A percentile compares a stretch with the other conserved stretches of the same genome.
Conservation (phyloP, 331 rosid genomes). For the Prunus yedoensis region DNA sequence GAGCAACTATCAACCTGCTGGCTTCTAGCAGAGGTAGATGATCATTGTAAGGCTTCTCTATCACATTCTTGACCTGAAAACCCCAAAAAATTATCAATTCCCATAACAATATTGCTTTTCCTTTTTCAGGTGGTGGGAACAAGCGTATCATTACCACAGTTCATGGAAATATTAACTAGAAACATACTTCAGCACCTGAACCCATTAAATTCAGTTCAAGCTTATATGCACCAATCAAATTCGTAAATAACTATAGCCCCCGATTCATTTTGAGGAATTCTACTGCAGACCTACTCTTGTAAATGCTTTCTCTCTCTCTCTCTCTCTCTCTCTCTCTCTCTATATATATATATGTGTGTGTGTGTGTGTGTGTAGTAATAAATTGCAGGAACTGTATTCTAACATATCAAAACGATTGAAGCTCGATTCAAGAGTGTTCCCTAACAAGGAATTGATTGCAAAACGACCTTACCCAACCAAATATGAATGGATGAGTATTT, state of each 20-base stretch:
- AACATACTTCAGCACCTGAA: background rate
- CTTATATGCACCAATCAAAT: background rate
- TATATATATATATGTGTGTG: too few relatives aligned
- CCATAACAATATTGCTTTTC: background rate
- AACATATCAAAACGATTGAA: background rate
- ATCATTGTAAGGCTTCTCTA: conserved; percentile 94
- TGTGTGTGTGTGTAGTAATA: background rate
- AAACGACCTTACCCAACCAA: background rate
- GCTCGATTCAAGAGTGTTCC: background rate
- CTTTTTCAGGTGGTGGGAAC: background rate
- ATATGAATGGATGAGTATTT: background rate
- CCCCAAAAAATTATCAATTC: conserved; percentile 30
- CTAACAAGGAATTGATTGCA: background rate
- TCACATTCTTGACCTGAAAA: conserved; percentile 92
- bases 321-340: too few relatives aligned
- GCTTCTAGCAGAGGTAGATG: conserved; percentile 94
- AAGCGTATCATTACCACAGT: background rate
- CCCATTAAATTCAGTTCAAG: background rate
- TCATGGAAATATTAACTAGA: background rate
- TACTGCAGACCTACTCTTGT: background rate
- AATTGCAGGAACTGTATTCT: background rate
- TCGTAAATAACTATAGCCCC: background rate
- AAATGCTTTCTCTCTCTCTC: background rate
- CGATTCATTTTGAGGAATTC: background rate
- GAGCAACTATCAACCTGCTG: conserved; percentile 72